These are phyloP conservation scores for Rhodotorula diobovata DNA, from an alignment of 768 basidiomycete species.

Conservation along the genomic window DNA sequence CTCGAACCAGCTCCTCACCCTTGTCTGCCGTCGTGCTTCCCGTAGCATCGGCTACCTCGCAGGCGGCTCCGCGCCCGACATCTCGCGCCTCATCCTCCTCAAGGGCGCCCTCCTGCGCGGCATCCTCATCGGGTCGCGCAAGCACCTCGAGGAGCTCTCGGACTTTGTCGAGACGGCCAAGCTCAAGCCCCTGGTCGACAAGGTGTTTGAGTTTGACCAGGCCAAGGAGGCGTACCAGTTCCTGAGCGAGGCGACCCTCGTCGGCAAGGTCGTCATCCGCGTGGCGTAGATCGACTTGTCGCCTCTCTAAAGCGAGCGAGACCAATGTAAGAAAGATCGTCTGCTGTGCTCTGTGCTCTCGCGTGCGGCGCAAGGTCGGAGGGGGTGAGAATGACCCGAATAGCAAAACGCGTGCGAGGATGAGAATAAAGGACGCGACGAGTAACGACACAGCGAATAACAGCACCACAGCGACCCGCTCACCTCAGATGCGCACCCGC, in stretches of 20 bases:
- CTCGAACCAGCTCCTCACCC: slow-evolving; percentile 38
- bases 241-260: not conserved
- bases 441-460: no score
- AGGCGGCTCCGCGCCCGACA: slow-evolving; percentile 12
- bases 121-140: slow-evolving; percentile 57
- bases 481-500: slow-evolving; percentile 19
- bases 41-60: slow-evolving; percentile 55
- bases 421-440: no score
- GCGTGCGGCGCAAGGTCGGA: no score
- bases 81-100: not conserved
- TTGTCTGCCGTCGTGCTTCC: slow-evolving; percentile 42
- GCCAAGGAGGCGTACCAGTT: slow-evolving; percentile 5
- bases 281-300: not conserved
- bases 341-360: no score
- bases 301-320: no score
- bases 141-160: slow-evolving; percentile 54
- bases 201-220: not conserved
- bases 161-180: slow-evolving; percentile 6
- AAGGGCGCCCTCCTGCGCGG: slow-evolving; percentile 51
- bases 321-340: no score
- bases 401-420: no score
- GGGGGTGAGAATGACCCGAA: no score
- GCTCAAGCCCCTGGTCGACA: not conserved
- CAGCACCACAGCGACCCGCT: no score
- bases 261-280: slow-evolving; percentile 6